Base-by-base conservation (phyloP, 2,329 filamentous ascomycete species). In the Ambrosiella cleistominuta region DNA sequence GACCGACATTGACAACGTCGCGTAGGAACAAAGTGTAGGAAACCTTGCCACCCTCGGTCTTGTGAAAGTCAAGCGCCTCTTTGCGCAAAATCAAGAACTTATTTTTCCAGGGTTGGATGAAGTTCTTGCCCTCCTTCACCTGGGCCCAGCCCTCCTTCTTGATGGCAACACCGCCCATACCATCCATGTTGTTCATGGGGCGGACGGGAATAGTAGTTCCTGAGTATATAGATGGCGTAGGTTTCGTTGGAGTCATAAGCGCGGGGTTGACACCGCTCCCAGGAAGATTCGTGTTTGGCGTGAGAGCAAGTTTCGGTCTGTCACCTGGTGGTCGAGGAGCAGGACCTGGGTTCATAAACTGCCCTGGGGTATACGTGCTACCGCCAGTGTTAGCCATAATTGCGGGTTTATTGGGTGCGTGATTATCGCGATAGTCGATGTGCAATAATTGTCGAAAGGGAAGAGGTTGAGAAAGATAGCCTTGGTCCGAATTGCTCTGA, bases 321-420 rank as follows among this genome's bases (percentile, higher is more conserved):
- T 93, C 87, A 61, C 79, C 83, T 17, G 91, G 93, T 61, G 93
- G 91, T 66, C 86, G 85, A 63, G 93, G 93, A 64, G 93, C 91
- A 65, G 93, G 91, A 63, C 93, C 89, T 62, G 93, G 89, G 71
- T 97, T 97, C 86, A 97, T 94, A 74, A 97, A 97, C 70, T 82
- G 80, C 65, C 76, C 79, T 63, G 74, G 73, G 47, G 77, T 72
- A 47, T 51, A 60, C 52, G 36, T 50, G 42, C 56, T 57, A 52
- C 59, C 59, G 53, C 50, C 45, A 19, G 57, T 60, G 52, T 57
- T 56, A 60, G 59, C 56, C 59, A 60, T 60, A 15, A 45, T 55
- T 56, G 40, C 17, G 44, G 17, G 38, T n/a, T 40, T 47, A 19
- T 45, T 55, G 7, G 47, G 5, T 9, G 12, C n/a, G n/a, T 51